Base-by-base conservation (phyloP, 2,329 filamentous ascomycete species). In the Pseudogymnoascus sp. region DNA sequence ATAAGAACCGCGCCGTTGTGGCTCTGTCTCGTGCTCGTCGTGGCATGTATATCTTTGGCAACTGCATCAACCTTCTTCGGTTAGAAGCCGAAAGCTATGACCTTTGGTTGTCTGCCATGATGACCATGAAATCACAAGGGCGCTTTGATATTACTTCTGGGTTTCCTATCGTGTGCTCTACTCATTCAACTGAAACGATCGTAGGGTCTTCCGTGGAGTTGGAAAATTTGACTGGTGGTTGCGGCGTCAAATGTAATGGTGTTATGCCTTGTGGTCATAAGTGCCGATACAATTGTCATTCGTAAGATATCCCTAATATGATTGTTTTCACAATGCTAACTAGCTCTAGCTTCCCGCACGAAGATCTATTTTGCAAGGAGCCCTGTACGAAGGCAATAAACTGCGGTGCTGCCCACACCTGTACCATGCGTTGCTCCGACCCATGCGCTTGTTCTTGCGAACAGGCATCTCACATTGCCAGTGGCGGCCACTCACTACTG, bases 11-110 rank as follows among this genome's bases (percentile, higher is more conserved):
- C 16, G 79, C 80, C 0, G 82, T 84, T 1, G 84, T 87, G 8
- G 80, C 84, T 1, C 77, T 84, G 56, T 86, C 83, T 64, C 85
- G 92, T 62, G 92, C 92, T 3, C 86, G 84, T 63, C 80, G 86
- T 5, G 91, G 91, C 0, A 85, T 96, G 64, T 96, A 92, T 73
- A 80, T 96, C 40, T 96, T 96, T 71, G 92, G 92, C 1, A 91
- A 96, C 69, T 82, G 82, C 11, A 69, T 80, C 7, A 83, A 81
- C 37, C 66, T 84, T 0, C 66, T 65, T 31, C 63, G 62, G 14
- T 60, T 50, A 11, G 40, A 67, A 69, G 40, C 63, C 23, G 1
- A 62, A 66, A 16, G 72, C 11, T 66, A 70, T 5, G 35, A 63
- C 1, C 59, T 74, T 8, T 74, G 70, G 70, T 18, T 62, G 11